Evolutionary conservation across 805 yeast species (phyloP), one percentile per base, ranked within the genome.

Genomic region (Cyberlindnera bimundalis): DNA sequence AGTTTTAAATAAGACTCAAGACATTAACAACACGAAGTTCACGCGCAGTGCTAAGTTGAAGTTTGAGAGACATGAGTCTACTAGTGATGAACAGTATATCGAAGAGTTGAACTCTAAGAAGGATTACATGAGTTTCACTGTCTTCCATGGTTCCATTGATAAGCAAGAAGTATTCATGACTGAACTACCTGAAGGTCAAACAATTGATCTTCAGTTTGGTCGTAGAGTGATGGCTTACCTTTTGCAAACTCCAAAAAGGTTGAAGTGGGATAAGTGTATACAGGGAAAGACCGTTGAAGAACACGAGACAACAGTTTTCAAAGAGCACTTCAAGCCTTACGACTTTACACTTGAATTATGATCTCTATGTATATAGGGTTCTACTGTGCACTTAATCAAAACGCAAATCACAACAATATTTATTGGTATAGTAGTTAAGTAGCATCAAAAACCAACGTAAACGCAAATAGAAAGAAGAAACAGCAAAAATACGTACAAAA

Each of bases 191-290:
- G 47, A 53, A 4, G 54, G 55, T 3, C 67, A 67, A 38, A 50
- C 70, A 11, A 62, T 88, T 8, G 96, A 90, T 58, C 61, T 87
- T 12, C 96, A 86, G 51, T 85, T 90, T 53, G 95, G 96, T 2
- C 69, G 97, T 58, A 72, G 88, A 53, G 89, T 84, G 1, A 53
- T 86, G 21, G 90, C 96, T 0, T 69, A 70, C 46, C 61, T 81
- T 3, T 56, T 89, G 36, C 76, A 71, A 32, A 65, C 75, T 13
- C 81, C 83, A 2, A 79, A 78, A 38, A 68, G 89, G 47, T 60
- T 75, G 1, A 79, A 78, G 43, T 89, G 96, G 97, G 82, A 81
- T 42, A 74, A 76, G 37, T 88, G 96, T 54, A 62, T 66, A 35
- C 95, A 88, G 58, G 62, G 82, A 0, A 65, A 64, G 32, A 64